Percentiles rank a stretch among this genome's conserved stretches.
phyloP scores from a whole-genome alignment of 176 grass and related monocot genomes.

The bread wheat (Triticum aestivum) region IWGSC_CS_RefSeq_v2.1 NC_057795.1:302897277-302897776 shows the following conservation, averaged over 20 bases:
- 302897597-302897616: conserved; percentile 81
- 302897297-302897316: conserved; percentile 79
- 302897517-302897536: conserved; percentile 87
- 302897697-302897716: conserved; percentile 97
- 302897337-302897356: conserved; percentile 53
- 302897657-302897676: conserved; percentile 97
- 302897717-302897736: too few relatives aligned
- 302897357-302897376: conserved; percentile 46
- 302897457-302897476: conserved; percentile 81
- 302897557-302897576: conserved; percentile 88
- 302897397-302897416: conserved; percentile 78
- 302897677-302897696: conserved; percentile 91
- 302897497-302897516: conserved; percentile 87
- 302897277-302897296: conserved; percentile 98
- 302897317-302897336: conserved; percentile 34
- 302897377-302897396: conserved; percentile 52
- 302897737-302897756: not conserved
- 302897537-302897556: conserved; percentile 99
- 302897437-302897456: conserved; percentile 58
- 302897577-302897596: conserved; percentile 97
- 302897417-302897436: conserved; percentile 51
- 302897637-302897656: conserved; percentile 71
- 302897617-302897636: conserved; percentile 57
- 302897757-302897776: too few relatives aligned
- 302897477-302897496: conserved; percentile 99